phyloP scores from a whole-genome alignment of 257 asterid genomes.

The Plantago major region DNA sequence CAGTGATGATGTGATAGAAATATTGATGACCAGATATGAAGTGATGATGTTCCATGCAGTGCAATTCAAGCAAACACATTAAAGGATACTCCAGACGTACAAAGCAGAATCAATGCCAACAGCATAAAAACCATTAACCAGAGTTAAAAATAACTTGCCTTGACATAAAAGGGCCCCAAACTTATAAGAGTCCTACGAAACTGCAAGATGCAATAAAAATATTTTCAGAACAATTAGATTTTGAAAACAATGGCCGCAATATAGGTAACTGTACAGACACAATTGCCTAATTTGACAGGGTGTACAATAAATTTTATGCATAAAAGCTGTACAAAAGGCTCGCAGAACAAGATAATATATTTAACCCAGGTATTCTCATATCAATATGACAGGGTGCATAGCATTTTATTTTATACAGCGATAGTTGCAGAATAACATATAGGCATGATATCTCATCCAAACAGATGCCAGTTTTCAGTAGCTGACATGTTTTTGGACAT shows the following conservation, averaged over 20 bases:
- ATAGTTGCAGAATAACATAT: neutral
- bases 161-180: conserved; percentile 94
- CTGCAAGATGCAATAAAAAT: conserved; percentile 49
- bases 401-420: conserved; percentile 10
- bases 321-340: conserved; percentile 3
- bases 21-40: no score
- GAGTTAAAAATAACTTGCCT: conserved; percentile 55
- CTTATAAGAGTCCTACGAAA: conserved; percentile 84
- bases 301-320: neutral
- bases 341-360: neutral
- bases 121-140: conserved; percentile 13
- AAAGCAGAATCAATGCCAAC: neutral
- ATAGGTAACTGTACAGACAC: neutral
- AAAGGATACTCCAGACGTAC: conserved; percentile 3
- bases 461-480: neutral
- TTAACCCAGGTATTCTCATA: neutral
- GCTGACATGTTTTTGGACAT: neutral
- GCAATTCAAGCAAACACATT: no score
- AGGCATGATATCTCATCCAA: neutral
- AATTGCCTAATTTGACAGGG: neutral
- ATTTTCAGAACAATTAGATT: conserved; percentile 22
- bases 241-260: conserved; percentile 4
- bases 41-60: no score
- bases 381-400: conserved; percentile 1
- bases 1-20: no score